A percentile compares a stretch with the other conserved stretches of the same genome.
Conservation (phyloP, 495 filamentous ascomycete species). For the Lasiosphaeria ovina region DNA sequence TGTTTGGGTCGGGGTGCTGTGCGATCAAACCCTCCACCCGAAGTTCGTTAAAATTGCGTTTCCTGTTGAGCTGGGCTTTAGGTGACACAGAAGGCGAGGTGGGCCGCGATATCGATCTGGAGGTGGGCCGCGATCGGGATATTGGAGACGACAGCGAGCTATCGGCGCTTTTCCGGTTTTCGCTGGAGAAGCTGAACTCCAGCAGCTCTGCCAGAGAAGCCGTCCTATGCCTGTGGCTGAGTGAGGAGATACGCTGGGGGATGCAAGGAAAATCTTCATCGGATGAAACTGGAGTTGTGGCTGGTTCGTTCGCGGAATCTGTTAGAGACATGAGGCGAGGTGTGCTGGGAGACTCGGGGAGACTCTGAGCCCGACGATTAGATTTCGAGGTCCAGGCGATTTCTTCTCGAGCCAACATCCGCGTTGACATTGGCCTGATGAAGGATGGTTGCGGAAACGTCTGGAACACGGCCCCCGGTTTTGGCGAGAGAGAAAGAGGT, state of each 20-base stretch:
- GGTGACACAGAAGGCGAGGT: slow-evolving; percentile 22
- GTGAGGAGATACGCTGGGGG: slow-evolving; percentile 18
- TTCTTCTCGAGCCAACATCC: slow-evolving; percentile 48
- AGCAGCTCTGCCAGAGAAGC: slow-evolving; percentile 21
- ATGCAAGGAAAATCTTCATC: slow-evolving; percentile 16
- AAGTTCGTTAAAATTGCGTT: slow-evolving; percentile 6
- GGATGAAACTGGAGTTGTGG: not conserved
- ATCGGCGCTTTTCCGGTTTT: slow-evolving; percentile 3
- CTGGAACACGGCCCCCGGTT: slow-evolving; percentile 8
- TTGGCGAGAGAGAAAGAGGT: slow-evolving; percentile 1
- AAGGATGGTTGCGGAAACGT: slow-evolving; percentile 47
- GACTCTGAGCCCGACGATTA: slow-evolving; percentile 37
- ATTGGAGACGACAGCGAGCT: slow-evolving; percentile 1
- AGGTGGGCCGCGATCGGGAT: slow-evolving; percentile 18
- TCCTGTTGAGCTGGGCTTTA: slow-evolving; percentile 15
- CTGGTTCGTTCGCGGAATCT: not conserved
- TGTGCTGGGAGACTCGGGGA: slow-evolving; percentile 33
- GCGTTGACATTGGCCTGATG: slow-evolving; percentile 44
- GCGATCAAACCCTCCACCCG: not conserved
- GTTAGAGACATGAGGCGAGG: slow-evolving; percentile 5
- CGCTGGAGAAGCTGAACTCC: slow-evolving; percentile 23
- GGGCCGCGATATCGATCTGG: slow-evolving; percentile 13
- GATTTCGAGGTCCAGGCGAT: slow-evolving; percentile 17
- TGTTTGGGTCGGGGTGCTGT: slow-evolving; percentile 5
- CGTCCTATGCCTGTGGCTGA: slow-evolving; percentile 6